Percentiles rank a stretch among this genome's conserved stretches.
Evolutionary conservation across 2,329 filamentous ascomycete species (phyloP).

Genomic region (Aspergillus jensenii): DNA sequence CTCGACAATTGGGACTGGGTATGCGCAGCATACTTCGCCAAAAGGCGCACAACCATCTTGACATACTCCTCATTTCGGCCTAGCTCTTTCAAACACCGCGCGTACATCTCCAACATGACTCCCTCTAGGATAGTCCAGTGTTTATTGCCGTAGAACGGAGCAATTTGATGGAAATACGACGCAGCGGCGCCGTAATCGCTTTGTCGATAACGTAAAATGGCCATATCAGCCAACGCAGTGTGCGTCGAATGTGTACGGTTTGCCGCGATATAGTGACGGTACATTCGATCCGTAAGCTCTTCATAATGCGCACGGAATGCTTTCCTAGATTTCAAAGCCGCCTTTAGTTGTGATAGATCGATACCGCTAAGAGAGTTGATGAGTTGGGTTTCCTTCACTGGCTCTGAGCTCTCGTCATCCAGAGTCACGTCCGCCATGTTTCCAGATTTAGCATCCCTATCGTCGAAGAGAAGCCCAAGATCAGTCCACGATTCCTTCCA

Average conservation of each 20-base stretch:
- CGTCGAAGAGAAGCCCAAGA: conserved; percentile 46
- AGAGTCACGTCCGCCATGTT: conserved; percentile 38
- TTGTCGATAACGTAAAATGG: conserved; percentile 75
- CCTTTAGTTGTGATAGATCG: conserved; percentile 57
- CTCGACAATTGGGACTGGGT: conserved; percentile 32
- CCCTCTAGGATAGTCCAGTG: conserved; percentile 79
- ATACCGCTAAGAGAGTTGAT: conserved; percentile 47
- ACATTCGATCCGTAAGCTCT: conserved; percentile 77
- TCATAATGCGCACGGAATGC: conserved; percentile 70
- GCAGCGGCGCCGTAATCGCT: conserved; percentile 73
- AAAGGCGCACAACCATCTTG: conserved; percentile 69
- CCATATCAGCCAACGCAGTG: conserved; percentile 78
- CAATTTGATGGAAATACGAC: conserved; percentile 73
- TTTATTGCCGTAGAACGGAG: conserved; percentile 73
- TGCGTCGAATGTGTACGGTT: conserved; percentile 76
- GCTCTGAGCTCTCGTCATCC: conserved; percentile 26
- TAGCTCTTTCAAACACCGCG: conserved; percentile 75
- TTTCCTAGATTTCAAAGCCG: conserved; percentile 61
- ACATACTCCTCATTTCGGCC: conserved; percentile 77
- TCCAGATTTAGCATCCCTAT: conserved; percentile 26
- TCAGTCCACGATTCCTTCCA: conserved; percentile 78
- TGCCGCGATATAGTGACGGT: conserved; percentile 79
- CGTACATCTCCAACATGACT: conserved; percentile 82
- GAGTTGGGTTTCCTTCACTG: conserved; percentile 15
- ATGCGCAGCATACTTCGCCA: conserved; percentile 38